Conservation (phyloP, 495 filamentous ascomycete genomes). For the Trichoderma parareesei region DNA sequence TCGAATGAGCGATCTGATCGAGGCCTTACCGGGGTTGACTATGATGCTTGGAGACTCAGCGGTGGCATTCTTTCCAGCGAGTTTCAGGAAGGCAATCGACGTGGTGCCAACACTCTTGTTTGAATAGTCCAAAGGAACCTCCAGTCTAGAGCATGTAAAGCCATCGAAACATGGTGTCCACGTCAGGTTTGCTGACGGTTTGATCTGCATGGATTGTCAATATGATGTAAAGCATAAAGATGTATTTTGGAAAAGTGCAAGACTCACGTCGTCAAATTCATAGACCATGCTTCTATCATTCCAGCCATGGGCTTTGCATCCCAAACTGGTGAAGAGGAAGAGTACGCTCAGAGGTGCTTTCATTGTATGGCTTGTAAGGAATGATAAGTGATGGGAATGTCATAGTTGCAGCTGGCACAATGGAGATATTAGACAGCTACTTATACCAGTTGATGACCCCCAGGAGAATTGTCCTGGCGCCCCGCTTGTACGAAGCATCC, state of each 20-base stretch:
- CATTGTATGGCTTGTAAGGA: conserved; percentile 15
- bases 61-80: conserved; percentile 25
- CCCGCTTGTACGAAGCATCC: conserved; percentile 16
- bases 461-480: conserved; percentile 2
- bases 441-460: conserved; percentile 12
- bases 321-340: conserved; percentile 11
- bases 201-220: conserved; percentile 23
- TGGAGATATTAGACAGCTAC: background rate
- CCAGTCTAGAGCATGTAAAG: conserved; percentile 36
- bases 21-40: conserved; percentile 26
- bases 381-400: background rate
- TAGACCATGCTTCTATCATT: conserved; percentile 13
- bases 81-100: conserved; percentile 28
- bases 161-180: conserved; percentile 30
- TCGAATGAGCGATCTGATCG: conserved; percentile 15
- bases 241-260: conserved; percentile 22
- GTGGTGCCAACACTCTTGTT: conserved; percentile 15
- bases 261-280: conserved; percentile 18
- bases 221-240: conserved; percentile 19
- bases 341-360: conserved; percentile 13
- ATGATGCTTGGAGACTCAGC: conserved; percentile 23
- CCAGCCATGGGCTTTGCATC: conserved; percentile 12
- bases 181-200: conserved; percentile 21
- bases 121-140: conserved; percentile 36
- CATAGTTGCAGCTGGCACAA: conserved; percentile 9